These are phyloP conservation scores for Globisporangium okanoganense DNA, from an alignment of 352 stramenopile species.

Conservation along the genomic window DNA sequence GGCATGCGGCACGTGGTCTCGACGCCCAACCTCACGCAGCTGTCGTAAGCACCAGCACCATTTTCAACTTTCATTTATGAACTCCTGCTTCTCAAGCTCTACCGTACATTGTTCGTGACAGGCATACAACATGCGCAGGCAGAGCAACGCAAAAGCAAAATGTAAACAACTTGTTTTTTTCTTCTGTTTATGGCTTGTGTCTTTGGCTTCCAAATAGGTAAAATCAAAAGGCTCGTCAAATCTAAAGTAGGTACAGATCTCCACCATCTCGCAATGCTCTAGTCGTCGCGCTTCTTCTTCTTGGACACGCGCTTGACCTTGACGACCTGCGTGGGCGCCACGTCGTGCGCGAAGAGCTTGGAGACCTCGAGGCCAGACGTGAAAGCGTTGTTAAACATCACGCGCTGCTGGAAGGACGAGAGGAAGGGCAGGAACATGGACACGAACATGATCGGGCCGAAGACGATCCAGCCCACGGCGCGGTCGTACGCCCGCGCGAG, in stretches of 20 bases:
- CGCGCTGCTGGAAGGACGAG: slow-evolving; percentile 81
- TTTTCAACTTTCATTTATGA: slow-evolving; percentile 4
- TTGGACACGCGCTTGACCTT: slow-evolving; percentile 87
- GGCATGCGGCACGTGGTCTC: slow-evolving; percentile 63
- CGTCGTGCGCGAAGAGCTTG: slow-evolving; percentile 86
- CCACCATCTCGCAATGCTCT: slow-evolving; percentile 9
- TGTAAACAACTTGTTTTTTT: slow-evolving; percentile 19
- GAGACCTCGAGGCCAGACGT: slow-evolving; percentile 85
- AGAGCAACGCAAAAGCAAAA: slow-evolving; percentile 12
- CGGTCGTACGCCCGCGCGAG: slow-evolving; percentile 72
- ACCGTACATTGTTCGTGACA: not conserved
- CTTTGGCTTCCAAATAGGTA: slow-evolving; percentile 17
- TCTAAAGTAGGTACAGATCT: slow-evolving; percentile 7
- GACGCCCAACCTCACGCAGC: slow-evolving; percentile 44
- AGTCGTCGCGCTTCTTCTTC: slow-evolving; percentile 89
- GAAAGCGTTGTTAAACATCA: slow-evolving; percentile 91
- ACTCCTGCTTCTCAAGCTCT: not conserved
- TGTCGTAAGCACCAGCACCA: slow-evolving; percentile 19
- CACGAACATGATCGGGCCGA: slow-evolving; percentile 85
- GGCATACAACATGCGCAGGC: not conserved
- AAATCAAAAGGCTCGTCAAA: slow-evolving; percentile 5
- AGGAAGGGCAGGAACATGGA: slow-evolving; percentile 90
- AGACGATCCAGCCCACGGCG: slow-evolving; percentile 85
- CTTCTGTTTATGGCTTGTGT: no score
- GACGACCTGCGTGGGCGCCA: slow-evolving; percentile 70